Percentiles rank a stretch among this genome's conserved stretches.
Conservation (phyloP, 2,329 filamentous ascomycete genomes). For the Aspergillus unguis region DNA sequence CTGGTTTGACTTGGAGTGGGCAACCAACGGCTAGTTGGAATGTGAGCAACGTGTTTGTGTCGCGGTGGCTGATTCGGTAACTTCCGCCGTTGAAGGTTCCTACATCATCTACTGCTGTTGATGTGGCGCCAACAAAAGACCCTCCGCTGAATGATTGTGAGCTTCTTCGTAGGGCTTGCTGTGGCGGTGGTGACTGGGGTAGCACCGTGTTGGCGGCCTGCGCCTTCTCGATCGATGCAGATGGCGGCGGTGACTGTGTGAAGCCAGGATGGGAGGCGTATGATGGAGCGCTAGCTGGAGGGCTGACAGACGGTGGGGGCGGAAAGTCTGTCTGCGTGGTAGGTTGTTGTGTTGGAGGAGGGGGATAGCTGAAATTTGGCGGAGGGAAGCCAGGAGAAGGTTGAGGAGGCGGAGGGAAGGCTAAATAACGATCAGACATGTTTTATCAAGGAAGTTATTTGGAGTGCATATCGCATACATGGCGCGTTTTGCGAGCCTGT, state of each 20-base stretch:
- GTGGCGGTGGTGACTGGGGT: neutral
- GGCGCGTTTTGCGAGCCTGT: slow-evolving; percentile 13
- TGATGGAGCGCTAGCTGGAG: neutral
- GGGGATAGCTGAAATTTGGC: slow-evolving; percentile 24
- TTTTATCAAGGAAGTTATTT: too few species aligned
- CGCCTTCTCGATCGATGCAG: neutral
- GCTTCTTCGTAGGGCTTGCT: neutral
- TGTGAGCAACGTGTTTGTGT: slow-evolving; percentile 85
- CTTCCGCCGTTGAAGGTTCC: slow-evolving; percentile 97
- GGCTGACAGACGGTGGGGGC: slow-evolving; percentile 17
- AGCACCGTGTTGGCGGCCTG: neutral
- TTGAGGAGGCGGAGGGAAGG: slow-evolving; percentile 11
- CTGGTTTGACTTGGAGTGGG: slow-evolving; percentile 75
- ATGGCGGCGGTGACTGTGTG: neutral
- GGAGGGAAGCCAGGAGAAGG: slow-evolving; percentile 20
- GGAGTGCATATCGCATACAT: slow-evolving; percentile 11
- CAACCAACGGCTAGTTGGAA: slow-evolving; percentile 87
- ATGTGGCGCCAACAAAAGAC: slow-evolving; percentile 5
- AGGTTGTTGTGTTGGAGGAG: slow-evolving; percentile 23
- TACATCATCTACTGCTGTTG: slow-evolving; percentile 70
- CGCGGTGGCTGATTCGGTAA: slow-evolving; percentile 87
- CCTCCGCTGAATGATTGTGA: neutral
- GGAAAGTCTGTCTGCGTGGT: slow-evolving; percentile 4
- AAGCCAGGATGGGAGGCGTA: neutral
- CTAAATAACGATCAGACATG: slow-evolving; percentile 7